These are phyloP conservation scores for Purpureocillium lavendulum DNA, from an alignment of 2,329 filamentous ascomycete genomes.

Conservation along the genomic window DNA sequence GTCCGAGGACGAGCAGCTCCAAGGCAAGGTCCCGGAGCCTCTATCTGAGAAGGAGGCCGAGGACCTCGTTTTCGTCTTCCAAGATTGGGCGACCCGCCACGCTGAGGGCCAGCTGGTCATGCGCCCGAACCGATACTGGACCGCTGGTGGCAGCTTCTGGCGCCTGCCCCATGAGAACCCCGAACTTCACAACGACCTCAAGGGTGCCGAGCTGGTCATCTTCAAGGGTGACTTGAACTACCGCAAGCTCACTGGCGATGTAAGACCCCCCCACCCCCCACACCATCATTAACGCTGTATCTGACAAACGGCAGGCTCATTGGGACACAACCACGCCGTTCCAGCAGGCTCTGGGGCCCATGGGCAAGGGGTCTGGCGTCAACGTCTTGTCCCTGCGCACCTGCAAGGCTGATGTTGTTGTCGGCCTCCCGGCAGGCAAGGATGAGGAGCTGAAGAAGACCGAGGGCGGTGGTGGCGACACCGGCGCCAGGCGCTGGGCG, in stretches of 20 bases:
- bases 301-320: slow-evolving; percentile 16
- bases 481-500: slow-evolving; percentile 73
- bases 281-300: neutral
- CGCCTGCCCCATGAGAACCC: slow-evolving; percentile 63
- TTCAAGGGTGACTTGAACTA: slow-evolving; percentile 99
- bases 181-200: slow-evolving; percentile 66
- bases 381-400: slow-evolving; percentile 83
- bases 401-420: slow-evolving; percentile 94
- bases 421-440: slow-evolving; percentile 71
- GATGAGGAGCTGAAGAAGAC: slow-evolving; percentile 69
- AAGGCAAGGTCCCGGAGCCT: slow-evolving; percentile 48
- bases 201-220: slow-evolving; percentile 76
- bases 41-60: slow-evolving; percentile 59
- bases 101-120: slow-evolving; percentile 76
- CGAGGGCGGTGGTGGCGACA: slow-evolving; percentile 63
- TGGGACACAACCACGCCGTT: slow-evolving; percentile 91
- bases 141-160: slow-evolving; percentile 81
- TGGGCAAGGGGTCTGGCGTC: slow-evolving; percentile 73
- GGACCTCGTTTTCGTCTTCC: slow-evolving; percentile 69
- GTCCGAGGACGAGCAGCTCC: slow-evolving; percentile 55
- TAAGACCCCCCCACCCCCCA: slow-evolving; percentile 31
- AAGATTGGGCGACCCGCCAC: slow-evolving; percentile 72
- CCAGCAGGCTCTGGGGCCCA: slow-evolving; percentile 70
- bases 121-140: slow-evolving; percentile 88
- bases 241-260: slow-evolving; percentile 83